These are phyloP conservation scores for Candida sojae DNA, from an alignment of 1,139 yeast species.

Conservation along the genomic window DNA sequence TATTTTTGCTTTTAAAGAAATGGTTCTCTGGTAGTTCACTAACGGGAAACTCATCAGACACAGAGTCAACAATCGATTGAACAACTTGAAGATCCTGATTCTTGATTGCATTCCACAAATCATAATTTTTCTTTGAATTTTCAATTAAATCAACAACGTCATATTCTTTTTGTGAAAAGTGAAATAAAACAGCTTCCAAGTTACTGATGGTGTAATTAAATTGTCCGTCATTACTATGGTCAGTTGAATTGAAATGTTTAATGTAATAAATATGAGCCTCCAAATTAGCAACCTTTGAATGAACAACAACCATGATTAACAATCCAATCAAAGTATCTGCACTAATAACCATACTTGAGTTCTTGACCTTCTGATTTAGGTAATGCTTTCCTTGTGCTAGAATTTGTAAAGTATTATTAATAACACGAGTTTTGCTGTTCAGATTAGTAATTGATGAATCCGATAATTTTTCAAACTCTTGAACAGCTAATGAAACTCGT, in stretches of 20 bases:
- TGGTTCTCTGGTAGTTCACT: constrained; percentile 36
- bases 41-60: constrained; percentile 20
- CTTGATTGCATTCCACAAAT: constrained; percentile 58
- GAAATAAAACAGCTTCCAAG: constrained; percentile 77
- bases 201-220: constrained; percentile 61
- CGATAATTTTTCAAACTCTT: constrained; percentile 52
- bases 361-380: constrained; percentile 2
- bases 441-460: constrained; percentile 50
- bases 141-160: constrained; percentile 41
- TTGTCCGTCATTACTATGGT: constrained; percentile 34
- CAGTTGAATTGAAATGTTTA: constrained; percentile 52
- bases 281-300: constrained; percentile 59
- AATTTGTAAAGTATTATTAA: constrained; percentile 54
- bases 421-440: constrained; percentile 51
- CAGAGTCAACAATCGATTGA: constrained; percentile 20
- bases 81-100: constrained; percentile 27
- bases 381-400: constrained; percentile 34
- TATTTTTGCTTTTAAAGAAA: constrained; percentile 53
- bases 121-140: constrained; percentile 49
- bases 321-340: constrained; percentile 83
- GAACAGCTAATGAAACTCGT: constrained; percentile 54
- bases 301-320: constrained; percentile 68
- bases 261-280: constrained; percentile 69
- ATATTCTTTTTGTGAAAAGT: constrained; percentile 42
- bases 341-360: constrained; percentile 46